These are phyloP conservation scores for Candida broadrunensis DNA, from an alignment of 805 yeast species.

Conservation along the genomic window DNA sequence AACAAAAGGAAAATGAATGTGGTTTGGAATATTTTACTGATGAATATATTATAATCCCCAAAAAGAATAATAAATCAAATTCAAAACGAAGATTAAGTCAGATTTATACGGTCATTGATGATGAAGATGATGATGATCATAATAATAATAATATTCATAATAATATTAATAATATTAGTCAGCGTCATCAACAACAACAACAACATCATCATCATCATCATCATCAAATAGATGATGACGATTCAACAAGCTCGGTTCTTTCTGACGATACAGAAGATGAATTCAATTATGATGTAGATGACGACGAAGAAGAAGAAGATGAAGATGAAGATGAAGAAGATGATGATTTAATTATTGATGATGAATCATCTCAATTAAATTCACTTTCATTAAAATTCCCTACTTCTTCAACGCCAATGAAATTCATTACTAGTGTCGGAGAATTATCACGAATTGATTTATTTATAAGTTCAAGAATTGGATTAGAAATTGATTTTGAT, in stretches of 20 bases:
- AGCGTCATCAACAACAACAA: too few relatives aligned
- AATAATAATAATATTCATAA: not conserved
- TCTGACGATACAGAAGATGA: slow-evolving; percentile 6
- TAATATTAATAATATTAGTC: too few relatives aligned
- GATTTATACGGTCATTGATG: not conserved
- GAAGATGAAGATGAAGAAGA: slow-evolving; percentile 12
- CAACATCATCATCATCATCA: too few relatives aligned
- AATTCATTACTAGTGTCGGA: slow-evolving; percentile 36
- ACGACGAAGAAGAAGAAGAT: slow-evolving; percentile 6
- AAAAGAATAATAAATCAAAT: not conserved
- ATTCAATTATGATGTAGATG: slow-evolving; percentile 6
- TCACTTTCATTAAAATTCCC: slow-evolving; percentile 37
- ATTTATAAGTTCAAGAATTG: slow-evolving; percentile 40
- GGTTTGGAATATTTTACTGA: slow-evolving; percentile 37
- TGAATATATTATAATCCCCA: slow-evolving; percentile 9
- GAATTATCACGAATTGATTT: slow-evolving; percentile 42
- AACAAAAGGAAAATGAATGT: slow-evolving; percentile 36
- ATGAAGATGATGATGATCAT: not conserved
- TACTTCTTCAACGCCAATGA: slow-evolving; percentile 32
- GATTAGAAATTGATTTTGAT: slow-evolving; percentile 38
- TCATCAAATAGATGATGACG: not conserved
- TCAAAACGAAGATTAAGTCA: not conserved
- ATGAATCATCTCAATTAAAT: slow-evolving; percentile 21
- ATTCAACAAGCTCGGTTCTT: not conserved
- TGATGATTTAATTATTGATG: slow-evolving; percentile 30